A percentile compares a stretch with the other conserved stretches of the same genome.
Conservation (phyloP, 805 yeast species). For the Myxozyma mucilagina region DNA sequence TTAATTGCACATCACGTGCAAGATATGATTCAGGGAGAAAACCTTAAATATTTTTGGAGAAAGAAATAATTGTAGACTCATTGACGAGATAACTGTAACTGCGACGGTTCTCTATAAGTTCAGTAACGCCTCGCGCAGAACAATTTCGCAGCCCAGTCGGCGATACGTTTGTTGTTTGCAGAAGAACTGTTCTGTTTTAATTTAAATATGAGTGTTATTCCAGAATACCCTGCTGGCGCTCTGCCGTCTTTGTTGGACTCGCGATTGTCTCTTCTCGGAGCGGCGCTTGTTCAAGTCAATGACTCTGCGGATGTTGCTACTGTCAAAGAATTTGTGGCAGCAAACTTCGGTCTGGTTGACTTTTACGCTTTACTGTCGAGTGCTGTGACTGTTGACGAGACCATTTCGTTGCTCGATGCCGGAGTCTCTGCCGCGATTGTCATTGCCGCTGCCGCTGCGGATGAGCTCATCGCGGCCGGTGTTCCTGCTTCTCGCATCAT, state of each 20-base stretch:
- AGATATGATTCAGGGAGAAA: neutral
- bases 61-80: neutral
- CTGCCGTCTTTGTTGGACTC: slow-evolving; percentile 9
- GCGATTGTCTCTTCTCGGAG: slow-evolving; percentile 18
- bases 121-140: neutral
- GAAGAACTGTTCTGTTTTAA: neutral
- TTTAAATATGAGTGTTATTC: slow-evolving; percentile 9
- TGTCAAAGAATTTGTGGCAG: slow-evolving; percentile 7
- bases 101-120: neutral
- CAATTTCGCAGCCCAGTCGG: neutral
- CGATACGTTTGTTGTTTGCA: neutral
- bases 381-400: slow-evolving; percentile 46
- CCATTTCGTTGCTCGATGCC: slow-evolving; percentile 56
- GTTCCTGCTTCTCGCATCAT: slow-evolving; percentile 55
- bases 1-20: neutral
- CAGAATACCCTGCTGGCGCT: slow-evolving; percentile 3
- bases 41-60: neutral
- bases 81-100: neutral
- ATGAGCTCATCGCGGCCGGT: slow-evolving; percentile 47
- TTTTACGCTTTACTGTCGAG: slow-evolving; percentile 32
- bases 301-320: slow-evolving; percentile 11
- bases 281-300: slow-evolving; percentile 13
- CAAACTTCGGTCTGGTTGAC: slow-evolving; percentile 34
- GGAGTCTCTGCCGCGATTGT: slow-evolving; percentile 55
- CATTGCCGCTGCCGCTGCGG: slow-evolving; percentile 36